Evolutionary conservation across 2,329 filamentous ascomycete species (phyloP), one percentile per base, ranked within the genome.

Genomic region (Teratosphaeria gauchensis): DNA sequence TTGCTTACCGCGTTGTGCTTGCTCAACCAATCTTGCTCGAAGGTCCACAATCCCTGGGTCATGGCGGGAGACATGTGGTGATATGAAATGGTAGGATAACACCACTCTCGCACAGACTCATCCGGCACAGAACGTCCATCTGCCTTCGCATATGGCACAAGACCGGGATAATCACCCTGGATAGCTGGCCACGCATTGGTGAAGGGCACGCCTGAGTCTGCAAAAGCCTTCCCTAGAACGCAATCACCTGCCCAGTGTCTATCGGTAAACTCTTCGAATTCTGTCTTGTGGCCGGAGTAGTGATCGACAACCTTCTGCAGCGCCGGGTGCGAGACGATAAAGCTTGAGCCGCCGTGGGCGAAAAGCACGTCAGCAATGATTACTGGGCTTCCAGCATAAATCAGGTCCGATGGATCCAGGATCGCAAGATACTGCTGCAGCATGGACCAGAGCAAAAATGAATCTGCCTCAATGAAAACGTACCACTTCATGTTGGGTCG

Each of bases 231-330:
- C 8, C 61, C 63, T 1, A 67, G 57, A 4, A 66, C 59, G 48
- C 61, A 65, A 56, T 66, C 65, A 7, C 65, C 65, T 8, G 63
- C 63, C 63, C 63, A 67, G 31, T 67, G 63, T 6, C 51, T 16
- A n/a, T 59, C 58, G 24, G 63, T 65, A 2, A 60, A 55, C 4
- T 57, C 57, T 24, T 67, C 63, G 65, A 79, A 75, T 32, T 74
- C 74, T 24, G 73, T 64, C 3, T 76, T 64, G 58, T 77, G 72
- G 5, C 66, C 62, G 2, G 69, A 66, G 58, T 77, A 78, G 46
- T 77, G 75, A 11, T 76, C 24, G 24, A 28, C 24, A 28, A 28
- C 24, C 24, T 28, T 28, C 24, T 28, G 24, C 24, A 28, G 24
- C 24, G 24, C 24, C 4, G 24, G 24, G 2, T 28, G 24, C 24